A percentile compares a stretch with the other conserved stretches of the same genome.
These are phyloP conservation scores for Melampsora americana DNA, from an alignment of 1,284 basidiomycete genomes.

Conservation along the genomic window DNA sequence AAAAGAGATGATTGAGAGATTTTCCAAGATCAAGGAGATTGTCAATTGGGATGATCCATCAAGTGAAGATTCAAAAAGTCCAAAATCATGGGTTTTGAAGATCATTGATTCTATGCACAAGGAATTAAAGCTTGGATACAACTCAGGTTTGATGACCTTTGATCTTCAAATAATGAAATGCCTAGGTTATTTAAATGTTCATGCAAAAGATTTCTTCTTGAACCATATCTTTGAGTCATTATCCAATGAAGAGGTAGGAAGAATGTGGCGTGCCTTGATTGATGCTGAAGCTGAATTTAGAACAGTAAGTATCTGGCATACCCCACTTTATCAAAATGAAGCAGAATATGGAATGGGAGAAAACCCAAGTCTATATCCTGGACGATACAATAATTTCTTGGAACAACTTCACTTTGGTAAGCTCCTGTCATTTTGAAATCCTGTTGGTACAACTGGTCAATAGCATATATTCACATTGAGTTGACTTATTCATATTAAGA, in stretches of 20 bases:
- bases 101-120: neutral
- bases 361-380: neutral
- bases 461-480: too few species aligned
- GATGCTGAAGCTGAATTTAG: neutral
- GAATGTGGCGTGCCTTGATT: neutral
- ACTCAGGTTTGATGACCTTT: neutral
- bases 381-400: neutral
- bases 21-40: neutral
- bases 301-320: neutral
- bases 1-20: neutral
- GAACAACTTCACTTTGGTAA: constrained; percentile 14
- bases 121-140: neutral
- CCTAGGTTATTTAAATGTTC: neutral
- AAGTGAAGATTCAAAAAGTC: neutral
- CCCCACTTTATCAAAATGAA: neutral
- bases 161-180: neutral
- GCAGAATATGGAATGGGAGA: neutral
- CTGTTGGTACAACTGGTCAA: too few species aligned
- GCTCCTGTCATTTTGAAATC: neutral
- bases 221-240: constrained; percentile 1
- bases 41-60: neutral
- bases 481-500: neutral
- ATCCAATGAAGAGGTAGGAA: neutral
- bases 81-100: neutral
- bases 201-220: constrained; percentile 8